Percentiles rank a stretch among this genome's conserved stretches.
Evolutionary conservation across 306 rosid species (phyloP).

Genomic region (Astragalus glycyphyllos): DNA sequence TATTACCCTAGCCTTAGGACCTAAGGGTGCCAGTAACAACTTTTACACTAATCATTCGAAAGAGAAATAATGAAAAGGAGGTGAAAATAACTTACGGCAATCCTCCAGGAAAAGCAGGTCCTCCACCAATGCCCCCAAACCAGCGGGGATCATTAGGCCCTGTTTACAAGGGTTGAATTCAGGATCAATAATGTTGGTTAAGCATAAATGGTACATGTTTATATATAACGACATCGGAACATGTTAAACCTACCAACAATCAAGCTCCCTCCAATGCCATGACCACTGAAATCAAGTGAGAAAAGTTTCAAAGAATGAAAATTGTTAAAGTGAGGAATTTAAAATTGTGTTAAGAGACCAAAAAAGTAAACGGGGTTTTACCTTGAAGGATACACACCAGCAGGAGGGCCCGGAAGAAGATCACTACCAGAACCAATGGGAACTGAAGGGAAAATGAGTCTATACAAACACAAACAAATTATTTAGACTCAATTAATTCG

Average conservation of each 20-base stretch:
- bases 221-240: neutral
- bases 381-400: constrained; percentile 78
- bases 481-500: neutral
- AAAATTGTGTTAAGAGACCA: neutral
- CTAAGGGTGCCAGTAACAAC: neutral
- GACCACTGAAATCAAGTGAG: constrained; percentile 48
- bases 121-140: constrained; percentile 61
- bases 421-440: constrained; percentile 62
- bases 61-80: constrained; percentile 16
- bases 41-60: constrained; percentile 1
- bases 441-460: constrained; percentile 63
- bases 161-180: constrained; percentile 38
- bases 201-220: neutral
- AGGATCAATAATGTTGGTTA: constrained; percentile 21
- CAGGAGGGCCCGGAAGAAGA: constrained; percentile 79
- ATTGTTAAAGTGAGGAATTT: neutral
- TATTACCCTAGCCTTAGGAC: neutral
- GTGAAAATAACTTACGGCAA: constrained; percentile 65
- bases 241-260: constrained; percentile 63
- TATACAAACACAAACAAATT: constrained; percentile 43
- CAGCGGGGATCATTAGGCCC: constrained; percentile 84
- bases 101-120: constrained; percentile 65
- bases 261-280: constrained; percentile 72
- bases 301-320: constrained; percentile 11
- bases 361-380: constrained; percentile 42